Evolutionary conservation across 805 yeast genomes (phyloP).

Genomic region (Hanseniaspora meyeri): DNA sequence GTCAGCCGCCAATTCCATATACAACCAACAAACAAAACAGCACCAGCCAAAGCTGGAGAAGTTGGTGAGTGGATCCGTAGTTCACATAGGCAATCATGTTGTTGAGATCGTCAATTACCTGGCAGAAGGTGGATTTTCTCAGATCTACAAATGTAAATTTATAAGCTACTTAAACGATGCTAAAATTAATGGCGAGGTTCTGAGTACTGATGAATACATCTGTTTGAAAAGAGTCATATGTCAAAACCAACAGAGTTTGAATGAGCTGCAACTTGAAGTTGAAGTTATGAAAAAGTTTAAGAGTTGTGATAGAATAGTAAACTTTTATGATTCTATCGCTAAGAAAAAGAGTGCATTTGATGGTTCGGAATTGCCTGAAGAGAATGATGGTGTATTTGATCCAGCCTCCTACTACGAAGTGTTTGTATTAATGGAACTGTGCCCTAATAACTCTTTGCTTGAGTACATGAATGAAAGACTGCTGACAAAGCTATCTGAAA

Average conservation of each 20-base stretch:
- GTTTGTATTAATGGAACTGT: slow-evolving; percentile 80
- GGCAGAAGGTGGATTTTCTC: slow-evolving; percentile 73
- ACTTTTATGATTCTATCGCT: slow-evolving; percentile 67
- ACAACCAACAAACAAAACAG: slow-evolving; percentile 5
- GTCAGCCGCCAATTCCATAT: background rate
- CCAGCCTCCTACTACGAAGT: slow-evolving; percentile 55
- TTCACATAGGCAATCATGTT: slow-evolving; percentile 52
- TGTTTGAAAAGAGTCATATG: slow-evolving; percentile 67
- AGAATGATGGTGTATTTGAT: slow-evolving; percentile 20
- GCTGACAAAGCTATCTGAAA: slow-evolving; percentile 61
- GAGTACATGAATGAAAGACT: slow-evolving; percentile 84
- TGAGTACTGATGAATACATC: slow-evolving; percentile 37
- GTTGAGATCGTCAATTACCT: slow-evolving; percentile 44
- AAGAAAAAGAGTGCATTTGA: slow-evolving; percentile 32
- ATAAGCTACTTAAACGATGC: slow-evolving; percentile 21
- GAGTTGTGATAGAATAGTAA: slow-evolving; percentile 47
- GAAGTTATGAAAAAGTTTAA: slow-evolving; percentile 60
- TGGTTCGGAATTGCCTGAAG: slow-evolving; percentile 13
- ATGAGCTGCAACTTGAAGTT: slow-evolving; percentile 57
- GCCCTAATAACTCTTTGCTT: slow-evolving; percentile 73
- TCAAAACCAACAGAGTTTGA: slow-evolving; percentile 55
- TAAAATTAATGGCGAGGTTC: slow-evolving; percentile 22
- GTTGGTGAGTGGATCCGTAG: slow-evolving; percentile 37
- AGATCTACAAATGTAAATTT: slow-evolving; percentile 54
- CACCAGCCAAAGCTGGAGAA: slow-evolving; percentile 11